Evolutionary conservation across 495 filamentous ascomycete species (phyloP), one percentile per base, ranked within the genome.

Genomic region (Penicillium canescens): DNA sequence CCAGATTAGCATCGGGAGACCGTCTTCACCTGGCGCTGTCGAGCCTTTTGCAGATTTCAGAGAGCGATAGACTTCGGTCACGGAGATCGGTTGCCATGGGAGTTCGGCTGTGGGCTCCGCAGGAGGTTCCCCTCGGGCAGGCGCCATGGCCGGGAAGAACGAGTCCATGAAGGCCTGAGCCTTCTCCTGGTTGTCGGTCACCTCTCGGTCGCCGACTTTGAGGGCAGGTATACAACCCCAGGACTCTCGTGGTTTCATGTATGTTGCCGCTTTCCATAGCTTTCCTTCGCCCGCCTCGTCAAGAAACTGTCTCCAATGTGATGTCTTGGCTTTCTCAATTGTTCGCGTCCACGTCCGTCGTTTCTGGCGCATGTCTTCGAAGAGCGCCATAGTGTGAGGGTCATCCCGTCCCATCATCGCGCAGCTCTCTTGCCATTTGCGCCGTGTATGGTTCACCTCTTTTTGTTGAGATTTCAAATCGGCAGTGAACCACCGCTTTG

Each of bases 61-160:
- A 7, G 59, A 58, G 55, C 55, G 36, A 2, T 62, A 37, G 35
- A 67, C 50, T 41, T 70, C 64, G 1, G 54, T 35, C 20, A 65
- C 52, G 2, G 67, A 56, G 49, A 65, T 59, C 10, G 53, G 57
- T 26, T 52, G 26, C 61, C 51, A 69, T 9, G 24, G 46, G 7
- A 69, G 52, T 45, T 61, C 59, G 6, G 24, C 24, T 3, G 24
- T 3, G 24, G 24, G 3, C 6, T 26, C 24, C 24, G 6, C 6
- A 6, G 24, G 6, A 26, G 24, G 6, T 26, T 26, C 24, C 24
- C 6, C 24, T 5, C 21, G 28, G n/a, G 57, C 57, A 12, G 41
- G 42, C 24, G 45, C 51, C 51, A 67, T 70, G 16, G 31, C 47
- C 4, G 59, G 61, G 35, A 67, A 70, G 57, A 70, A 70, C 0